These are phyloP conservation scores for Acanthamoeba royreba DNA, from an alignment of 208 protist genomes.

Conservation along the genomic window DNA sequence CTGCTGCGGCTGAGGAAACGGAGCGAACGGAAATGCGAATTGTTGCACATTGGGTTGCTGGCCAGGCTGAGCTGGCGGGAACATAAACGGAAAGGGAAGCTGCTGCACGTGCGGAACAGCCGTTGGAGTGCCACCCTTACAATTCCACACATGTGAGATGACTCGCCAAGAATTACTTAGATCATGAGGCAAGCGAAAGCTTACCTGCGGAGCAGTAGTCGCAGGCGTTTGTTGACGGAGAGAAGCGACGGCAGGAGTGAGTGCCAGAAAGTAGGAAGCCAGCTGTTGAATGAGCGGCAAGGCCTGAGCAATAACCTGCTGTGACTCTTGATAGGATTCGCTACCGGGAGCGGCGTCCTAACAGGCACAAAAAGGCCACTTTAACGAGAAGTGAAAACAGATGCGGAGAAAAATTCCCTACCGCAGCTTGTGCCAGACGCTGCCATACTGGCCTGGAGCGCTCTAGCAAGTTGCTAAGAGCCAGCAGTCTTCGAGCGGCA, in stretches of 20 bases:
- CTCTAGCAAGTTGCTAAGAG: background rate
- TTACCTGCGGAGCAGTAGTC: background rate
- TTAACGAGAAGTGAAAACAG: background rate
- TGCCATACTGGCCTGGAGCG: background rate
- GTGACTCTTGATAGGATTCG: background rate
- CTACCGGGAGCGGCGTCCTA: background rate
- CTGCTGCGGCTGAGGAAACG: background rate
- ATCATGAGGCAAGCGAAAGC: background rate
- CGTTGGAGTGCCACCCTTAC: background rate
- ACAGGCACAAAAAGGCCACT: background rate
- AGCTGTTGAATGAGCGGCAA: background rate
- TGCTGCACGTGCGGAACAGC: background rate
- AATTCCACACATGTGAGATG: background rate
- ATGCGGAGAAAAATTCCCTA: background rate
- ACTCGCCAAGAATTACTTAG: background rate
- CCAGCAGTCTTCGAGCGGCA: background rate
- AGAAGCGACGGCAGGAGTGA: background rate
- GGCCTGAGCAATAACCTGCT: background rate
- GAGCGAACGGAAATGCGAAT: background rate
- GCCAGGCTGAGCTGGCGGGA: background rate
- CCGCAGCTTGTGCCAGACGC: background rate
- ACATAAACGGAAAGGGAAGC: constrained; percentile 4
- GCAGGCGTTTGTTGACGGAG: background rate
- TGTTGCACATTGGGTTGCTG: background rate
- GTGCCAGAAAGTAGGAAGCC: background rate